Evolutionary conservation across 1,284 basidiomycete species (phyloP), one percentile per base, ranked within the genome.

Genomic region (Pulchroboletus neoregius): DNA sequence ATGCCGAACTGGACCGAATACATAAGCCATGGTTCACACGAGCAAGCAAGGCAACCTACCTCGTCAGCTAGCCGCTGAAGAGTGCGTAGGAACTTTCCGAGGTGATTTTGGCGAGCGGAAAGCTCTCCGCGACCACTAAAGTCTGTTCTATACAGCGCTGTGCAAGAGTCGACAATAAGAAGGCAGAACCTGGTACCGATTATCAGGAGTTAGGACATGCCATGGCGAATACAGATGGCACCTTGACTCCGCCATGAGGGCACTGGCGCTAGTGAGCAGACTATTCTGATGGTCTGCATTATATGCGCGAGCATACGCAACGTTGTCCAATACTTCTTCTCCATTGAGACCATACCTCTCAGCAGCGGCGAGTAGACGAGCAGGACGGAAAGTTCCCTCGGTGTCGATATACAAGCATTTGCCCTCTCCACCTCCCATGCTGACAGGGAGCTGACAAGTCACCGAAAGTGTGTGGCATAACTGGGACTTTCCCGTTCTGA

Each of bases 401-500:
- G 96, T 99, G 68, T 99, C 96, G 69, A 99, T 98, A 69, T 95
- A 99, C 39, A 99, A 74, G 63, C 95, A 98, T 71, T 99, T 99
- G 40, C 96, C 96, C 69, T 99, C 96, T 6, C 96, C 96, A 24
- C 96, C 96, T 22, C 96, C 96, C 94, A 98, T 97, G 58, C 84
- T 88, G 37, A 95, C 87, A 0, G 96, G 96, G 7, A 99, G 80
- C 74, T 97, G 96, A 66, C 96, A 99, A 6, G 95, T 98, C 12
- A 98, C 96, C 0, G 96, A 94, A 30, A 99, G 80, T 0, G 95
- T 98, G 65, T 99, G 96, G 67, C 96, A 99, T 43, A 99, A 79
- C 64, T 99, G 96, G 30, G 93, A 96, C 71, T 99, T 99, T 48
- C 96, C 96, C 8, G 96, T 99, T 57, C 96, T 78, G 71, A 98